A percentile compares a stretch with the other conserved stretches of the same genome.
phyloP scores from a whole-genome alignment of 257 asterid species.

The Solanum ossicruentum region DNA sequence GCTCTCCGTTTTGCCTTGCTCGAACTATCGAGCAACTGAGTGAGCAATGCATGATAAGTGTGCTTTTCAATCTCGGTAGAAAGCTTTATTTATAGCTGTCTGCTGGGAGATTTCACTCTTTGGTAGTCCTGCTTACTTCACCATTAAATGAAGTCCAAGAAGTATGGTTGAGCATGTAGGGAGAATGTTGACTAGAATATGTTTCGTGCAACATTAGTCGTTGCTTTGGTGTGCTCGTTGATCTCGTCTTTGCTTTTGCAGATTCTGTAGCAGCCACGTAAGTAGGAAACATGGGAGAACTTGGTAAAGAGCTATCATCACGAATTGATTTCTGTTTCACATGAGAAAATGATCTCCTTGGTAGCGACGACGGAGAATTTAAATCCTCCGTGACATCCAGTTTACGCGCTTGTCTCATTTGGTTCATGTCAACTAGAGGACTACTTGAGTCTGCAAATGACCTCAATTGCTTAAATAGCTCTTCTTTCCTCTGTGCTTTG shows the following conservation, averaged over 20 bases:
- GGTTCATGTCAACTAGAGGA: slow-evolving; percentile 16
- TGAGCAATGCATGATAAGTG: not conserved
- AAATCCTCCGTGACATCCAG: slow-evolving; percentile 29
- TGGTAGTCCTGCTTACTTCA: slow-evolving; percentile 14
- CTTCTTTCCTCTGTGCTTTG: slow-evolving; percentile 12
- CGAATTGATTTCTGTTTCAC: slow-evolving; percentile 39
- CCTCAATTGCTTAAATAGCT: slow-evolving; percentile 18
- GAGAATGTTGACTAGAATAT: slow-evolving; percentile 48
- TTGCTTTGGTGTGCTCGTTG: slow-evolving; percentile 73
- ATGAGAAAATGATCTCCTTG: slow-evolving; percentile 58
- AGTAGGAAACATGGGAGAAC: slow-evolving; percentile 54
- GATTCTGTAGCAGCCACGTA: slow-evolving; percentile 84
- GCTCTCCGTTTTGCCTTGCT: not conserved
- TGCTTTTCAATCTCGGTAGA: slow-evolving; percentile 5
- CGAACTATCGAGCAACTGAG: not conserved
- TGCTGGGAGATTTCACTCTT: slow-evolving; percentile 34
- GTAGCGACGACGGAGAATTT: slow-evolving; percentile 39
- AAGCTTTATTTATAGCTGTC: slow-evolving; percentile 4
- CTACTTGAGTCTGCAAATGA: slow-evolving; percentile 14
- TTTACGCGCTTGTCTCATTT: slow-evolving; percentile 19
- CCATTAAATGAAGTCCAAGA: slow-evolving; percentile 40
- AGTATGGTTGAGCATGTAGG: slow-evolving; percentile 35
- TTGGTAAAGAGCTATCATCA: slow-evolving; percentile 42
- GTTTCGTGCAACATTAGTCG: slow-evolving; percentile 43
- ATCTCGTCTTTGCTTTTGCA: slow-evolving; percentile 71